Evolutionary conservation across 495 filamentous ascomycete species (phyloP), one percentile per base, ranked within the genome.

Genomic region (Podospora didyma): DNA sequence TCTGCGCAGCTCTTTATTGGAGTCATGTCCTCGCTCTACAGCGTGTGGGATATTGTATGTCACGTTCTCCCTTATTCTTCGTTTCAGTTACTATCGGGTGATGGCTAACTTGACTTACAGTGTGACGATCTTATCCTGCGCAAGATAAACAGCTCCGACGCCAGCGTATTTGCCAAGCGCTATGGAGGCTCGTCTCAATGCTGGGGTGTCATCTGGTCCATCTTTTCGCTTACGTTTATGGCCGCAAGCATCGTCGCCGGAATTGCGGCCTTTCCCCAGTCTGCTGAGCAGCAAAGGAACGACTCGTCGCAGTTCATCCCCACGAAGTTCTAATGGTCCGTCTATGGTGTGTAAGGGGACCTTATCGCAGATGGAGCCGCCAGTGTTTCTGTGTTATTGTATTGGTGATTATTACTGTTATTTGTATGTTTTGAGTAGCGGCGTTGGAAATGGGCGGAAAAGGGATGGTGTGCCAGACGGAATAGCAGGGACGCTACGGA

Each of bases 51-150:
- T 82, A 92, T 92, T 68, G 84, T 87, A 68, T 73, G 84, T 73
- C 56, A 44, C 31, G 19, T 42, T 26, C 22, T 19, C 22, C 45
- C 41, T 31, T n/a, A n/a, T 50, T 26, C 19, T 34, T 17, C 37
- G 80, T 74, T 1, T 46, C 5, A 3, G 21, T 14, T 21, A 0
- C 6, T 22, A 2, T 14, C 11, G 26, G 26, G 9, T 4, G 26
- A 4, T 16, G 54, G 14, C 23, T 34, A 14, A 49, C 22, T 23
- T 24, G 26, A 2, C 7, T 7, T 39, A n/a, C 19, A 69, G 66
- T 92, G 88, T 67, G 88, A 92, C 57, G 88, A 92, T 58, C 76
- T 92, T n/a, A 90, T 92, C 64, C 75, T 92, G 3, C 82, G 88
- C 51, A 92, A 92, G 73, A 87, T 90, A 48, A 90, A 92, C 64